Evolutionary conservation across 345 rosid genomes (phyloP), one percentile per base, ranked within the genome.

Genomic region (Aurinia saxatilis): DNA sequence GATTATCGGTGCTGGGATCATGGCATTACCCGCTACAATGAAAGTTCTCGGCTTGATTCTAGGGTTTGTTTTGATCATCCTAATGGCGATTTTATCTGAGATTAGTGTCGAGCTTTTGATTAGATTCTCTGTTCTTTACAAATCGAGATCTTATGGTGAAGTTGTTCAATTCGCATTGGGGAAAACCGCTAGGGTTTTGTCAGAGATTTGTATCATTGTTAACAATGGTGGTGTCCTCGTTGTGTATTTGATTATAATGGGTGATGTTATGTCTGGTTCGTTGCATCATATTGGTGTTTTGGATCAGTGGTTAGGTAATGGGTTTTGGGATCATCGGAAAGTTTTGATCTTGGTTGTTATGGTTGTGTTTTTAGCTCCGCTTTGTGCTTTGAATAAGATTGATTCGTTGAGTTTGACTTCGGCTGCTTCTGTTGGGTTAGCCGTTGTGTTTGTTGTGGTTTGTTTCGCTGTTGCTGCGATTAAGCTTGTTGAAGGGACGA

Each of bases 1-100:
- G 0, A 74, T 93, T 63, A 84, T 93, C 61, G 99, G 99, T 10
- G 99, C 99, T 12, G 99, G 99, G 52, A 90, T 93, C 57, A 93
- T 93, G 99, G 97, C 99, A 68, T 79, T 93, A 69, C 99, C 99
- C 2, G 97, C 99, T 15, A 81, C 95, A 8, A 84, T 93, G 95
- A 90, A 93, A 76, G 90, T 93, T 65, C 88, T 93, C 17, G 97
- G 99, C 21, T 41, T 93, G 77, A 53, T 78, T 53, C 63, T 83
- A 27, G 97, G 97, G 54, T 30, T 83, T 51, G 9, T 85, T 25
- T 53, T 93, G 73, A 90, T 93, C 10, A 8, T 93, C 30, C 12
- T 93, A n/a, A 87, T 93, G 77, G 99, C 86, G 0, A 42, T 90
- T 53, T 25, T 93, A 41, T 90, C 99, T 8, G 96, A 93, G 75